Evolutionary conservation across 176 grass and related monocot species (phyloP).

Genomic region (Urochloa ruziziensis): DNA sequence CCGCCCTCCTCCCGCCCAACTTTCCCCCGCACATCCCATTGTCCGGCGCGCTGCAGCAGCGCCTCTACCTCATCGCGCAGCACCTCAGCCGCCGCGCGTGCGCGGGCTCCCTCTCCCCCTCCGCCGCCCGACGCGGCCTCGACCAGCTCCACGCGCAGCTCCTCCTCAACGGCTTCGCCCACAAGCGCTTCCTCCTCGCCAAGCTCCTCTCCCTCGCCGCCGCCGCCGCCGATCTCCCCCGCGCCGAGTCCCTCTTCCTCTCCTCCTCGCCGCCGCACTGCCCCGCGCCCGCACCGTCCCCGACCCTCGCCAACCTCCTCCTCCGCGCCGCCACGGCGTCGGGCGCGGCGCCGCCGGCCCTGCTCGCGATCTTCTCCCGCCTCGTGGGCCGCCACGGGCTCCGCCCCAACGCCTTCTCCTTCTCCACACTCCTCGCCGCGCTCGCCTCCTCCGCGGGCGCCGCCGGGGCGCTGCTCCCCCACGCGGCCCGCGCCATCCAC

Average conservation of each 20-base stretch:
- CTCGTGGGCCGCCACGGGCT: slow-evolving; percentile 3
- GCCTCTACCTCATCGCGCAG: slow-evolving; percentile 62
- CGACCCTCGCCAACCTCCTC: slow-evolving; percentile 69
- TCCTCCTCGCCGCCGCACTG: neutral
- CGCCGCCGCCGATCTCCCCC: slow-evolving; percentile 36
- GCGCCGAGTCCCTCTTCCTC: slow-evolving; percentile 54
- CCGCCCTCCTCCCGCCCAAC: neutral
- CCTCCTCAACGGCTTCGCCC: slow-evolving; percentile 60
- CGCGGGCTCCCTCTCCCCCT: neutral
- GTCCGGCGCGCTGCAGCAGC: slow-evolving; percentile 68
- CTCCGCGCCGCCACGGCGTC: slow-evolving; percentile 39
- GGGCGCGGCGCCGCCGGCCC: neutral
- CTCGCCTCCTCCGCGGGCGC: slow-evolving; percentile 30
- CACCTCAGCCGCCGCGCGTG: slow-evolving; percentile 18
- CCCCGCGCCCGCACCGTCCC: neutral
- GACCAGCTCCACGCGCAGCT: slow-evolving; percentile 66
- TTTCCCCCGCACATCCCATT: slow-evolving; percentile 36
- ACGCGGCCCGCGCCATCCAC: slow-evolving; percentile 48
- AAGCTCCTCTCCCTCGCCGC: slow-evolving; percentile 62
- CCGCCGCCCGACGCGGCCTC: slow-evolving; percentile 34
- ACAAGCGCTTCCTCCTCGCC: slow-evolving; percentile 65
- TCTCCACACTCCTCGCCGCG: slow-evolving; percentile 55
- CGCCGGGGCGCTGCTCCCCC: neutral
- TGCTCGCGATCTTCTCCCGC: slow-evolving; percentile 43
- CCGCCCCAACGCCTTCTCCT: slow-evolving; percentile 66